Evolutionary conservation across 768 basidiomycete species (phyloP).

Genomic region (Sarcomyxa edulis): DNA sequence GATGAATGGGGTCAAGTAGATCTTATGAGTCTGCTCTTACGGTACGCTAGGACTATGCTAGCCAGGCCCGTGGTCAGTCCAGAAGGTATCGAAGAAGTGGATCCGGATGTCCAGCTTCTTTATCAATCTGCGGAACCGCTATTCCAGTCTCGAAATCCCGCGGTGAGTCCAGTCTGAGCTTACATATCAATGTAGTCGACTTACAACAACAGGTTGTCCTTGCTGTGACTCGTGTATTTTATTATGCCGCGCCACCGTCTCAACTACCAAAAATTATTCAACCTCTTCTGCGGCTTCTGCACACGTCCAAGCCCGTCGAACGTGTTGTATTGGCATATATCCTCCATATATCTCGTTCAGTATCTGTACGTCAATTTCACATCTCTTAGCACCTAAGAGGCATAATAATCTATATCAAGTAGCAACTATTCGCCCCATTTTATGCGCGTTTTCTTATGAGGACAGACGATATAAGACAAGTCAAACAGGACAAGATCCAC

Average conservation of each 20-base stretch:
- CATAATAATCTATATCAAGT: neutral
- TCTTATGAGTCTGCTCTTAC: constrained; percentile 67
- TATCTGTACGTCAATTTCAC: constrained; percentile 48
- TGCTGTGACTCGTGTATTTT: constrained; percentile 67
- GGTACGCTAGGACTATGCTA: constrained; percentile 85
- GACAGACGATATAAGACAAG: constrained; percentile 56
- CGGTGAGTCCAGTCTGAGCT: constrained; percentile 43
- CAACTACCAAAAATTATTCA: constrained; percentile 52
- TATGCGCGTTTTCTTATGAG: constrained; percentile 68
- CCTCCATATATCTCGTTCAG: constrained; percentile 52
- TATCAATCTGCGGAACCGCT: constrained; percentile 69
- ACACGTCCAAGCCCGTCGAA: constrained; percentile 65
- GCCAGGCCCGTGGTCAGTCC: constrained; percentile 44
- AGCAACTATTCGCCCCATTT: constrained; percentile 62
- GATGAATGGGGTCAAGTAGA: constrained; percentile 97
- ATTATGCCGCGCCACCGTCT: constrained; percentile 62
- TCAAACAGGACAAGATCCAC: constrained; percentile 72
- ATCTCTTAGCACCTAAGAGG: neutral
- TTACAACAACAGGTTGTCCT: constrained; percentile 60
- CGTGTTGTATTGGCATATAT: constrained; percentile 73
- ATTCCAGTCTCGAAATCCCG: constrained; percentile 83
- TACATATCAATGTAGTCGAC: constrained; percentile 1
- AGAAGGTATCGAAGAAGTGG: constrained; percentile 51
- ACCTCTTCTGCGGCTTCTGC: constrained; percentile 72
- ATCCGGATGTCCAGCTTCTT: constrained; percentile 73